phyloP scores from a whole-genome alignment of 73 alveolate genomes.

The Paramecium octaurelia region DNA sequence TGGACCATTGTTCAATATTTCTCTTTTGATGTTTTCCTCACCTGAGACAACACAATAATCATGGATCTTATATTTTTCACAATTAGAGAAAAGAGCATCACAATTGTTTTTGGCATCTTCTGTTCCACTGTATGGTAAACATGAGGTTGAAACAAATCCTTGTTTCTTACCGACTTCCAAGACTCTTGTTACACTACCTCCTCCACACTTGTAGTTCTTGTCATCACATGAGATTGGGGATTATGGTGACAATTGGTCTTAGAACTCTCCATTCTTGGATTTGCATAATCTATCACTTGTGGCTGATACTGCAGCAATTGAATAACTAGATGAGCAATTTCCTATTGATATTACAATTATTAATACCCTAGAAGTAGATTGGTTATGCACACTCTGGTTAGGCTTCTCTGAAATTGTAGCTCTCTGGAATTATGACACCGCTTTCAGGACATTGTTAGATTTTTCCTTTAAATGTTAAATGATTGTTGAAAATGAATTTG shows the following conservation, averaged over 20 bases:
- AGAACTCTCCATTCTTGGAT: slow-evolving; percentile 56
- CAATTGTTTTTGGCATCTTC: slow-evolving; percentile 67
- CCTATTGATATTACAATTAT: background rate
- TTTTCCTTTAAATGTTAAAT: slow-evolving; percentile 66
- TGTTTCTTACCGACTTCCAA: slow-evolving; percentile 64
- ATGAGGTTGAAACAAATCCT: slow-evolving; percentile 72
- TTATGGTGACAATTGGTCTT: slow-evolving; percentile 67
- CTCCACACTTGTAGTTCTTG: slow-evolving; percentile 72
- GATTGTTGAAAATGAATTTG: slow-evolving; percentile 62
- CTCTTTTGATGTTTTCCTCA: slow-evolving; percentile 88
- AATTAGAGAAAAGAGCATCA: slow-evolving; percentile 68
- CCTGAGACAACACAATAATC: slow-evolving; percentile 82
- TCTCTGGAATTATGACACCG: slow-evolving; percentile 69
- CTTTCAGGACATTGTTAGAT: slow-evolving; percentile 66
- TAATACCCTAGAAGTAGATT: slow-evolving; percentile 64
- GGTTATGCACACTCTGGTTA: slow-evolving; percentile 64
- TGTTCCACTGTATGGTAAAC: slow-evolving; percentile 73
- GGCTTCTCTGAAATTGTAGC: slow-evolving; percentile 69
- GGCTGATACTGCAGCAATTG: slow-evolving; percentile 74
- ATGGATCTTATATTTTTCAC: slow-evolving; percentile 69
- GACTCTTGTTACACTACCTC: slow-evolving; percentile 78
- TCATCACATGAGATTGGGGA: slow-evolving; percentile 74
- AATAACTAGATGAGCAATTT: slow-evolving; percentile 76
- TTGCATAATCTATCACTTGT: slow-evolving; percentile 75
- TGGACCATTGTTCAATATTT: slow-evolving; percentile 90